phyloP scores from a whole-genome alignment of 2,329 filamentous ascomycete genomes.

The Xylariales sp. region DNA sequence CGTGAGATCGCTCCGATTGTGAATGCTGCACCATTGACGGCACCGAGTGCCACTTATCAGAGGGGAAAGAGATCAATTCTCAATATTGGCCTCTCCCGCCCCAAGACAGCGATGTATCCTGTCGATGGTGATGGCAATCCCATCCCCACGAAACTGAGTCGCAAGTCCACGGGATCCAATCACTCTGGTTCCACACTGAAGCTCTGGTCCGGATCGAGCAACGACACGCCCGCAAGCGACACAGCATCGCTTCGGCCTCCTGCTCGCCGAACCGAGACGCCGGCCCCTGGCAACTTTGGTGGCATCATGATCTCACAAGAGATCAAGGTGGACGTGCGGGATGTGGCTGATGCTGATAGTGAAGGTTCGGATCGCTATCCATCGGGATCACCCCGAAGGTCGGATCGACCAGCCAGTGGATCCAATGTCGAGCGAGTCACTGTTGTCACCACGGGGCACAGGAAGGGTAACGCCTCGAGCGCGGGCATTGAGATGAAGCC shows the following conservation, averaged over 20 bases:
- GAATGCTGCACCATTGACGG: slow-evolving; percentile 22
- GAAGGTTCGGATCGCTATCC: slow-evolving; percentile 15
- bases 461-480: slow-evolving; percentile 8
- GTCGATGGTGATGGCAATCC: slow-evolving; percentile 25
- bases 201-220: slow-evolving; percentile 18
- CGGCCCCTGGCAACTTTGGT: slow-evolving; percentile 30
- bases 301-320: slow-evolving; percentile 62
- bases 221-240: slow-evolving; percentile 8
- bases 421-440: slow-evolving; percentile 11
- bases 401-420: slow-evolving; percentile 6
- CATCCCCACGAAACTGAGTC: slow-evolving; percentile 18
- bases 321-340: slow-evolving; percentile 48
- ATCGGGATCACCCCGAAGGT: neutral
- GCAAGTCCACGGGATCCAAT: slow-evolving; percentile 19
- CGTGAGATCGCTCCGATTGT: slow-evolving; percentile 54
- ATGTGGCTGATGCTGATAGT: slow-evolving; percentile 20
- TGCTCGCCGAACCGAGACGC: slow-evolving; percentile 10
- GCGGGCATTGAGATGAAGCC: slow-evolving; percentile 21
- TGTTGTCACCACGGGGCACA: slow-evolving; percentile 12
- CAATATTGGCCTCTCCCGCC: slow-evolving; percentile 2
- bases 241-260: slow-evolving; percentile 8
- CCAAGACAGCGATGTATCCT: slow-evolving; percentile 11
- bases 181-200: slow-evolving; percentile 27
- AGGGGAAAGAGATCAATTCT: slow-evolving; percentile 5
- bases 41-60: slow-evolving; percentile 11